These are phyloP conservation scores for Suillus luteus DNA, from an alignment of 768 basidiomycete species.

Conservation along the genomic window DNA sequence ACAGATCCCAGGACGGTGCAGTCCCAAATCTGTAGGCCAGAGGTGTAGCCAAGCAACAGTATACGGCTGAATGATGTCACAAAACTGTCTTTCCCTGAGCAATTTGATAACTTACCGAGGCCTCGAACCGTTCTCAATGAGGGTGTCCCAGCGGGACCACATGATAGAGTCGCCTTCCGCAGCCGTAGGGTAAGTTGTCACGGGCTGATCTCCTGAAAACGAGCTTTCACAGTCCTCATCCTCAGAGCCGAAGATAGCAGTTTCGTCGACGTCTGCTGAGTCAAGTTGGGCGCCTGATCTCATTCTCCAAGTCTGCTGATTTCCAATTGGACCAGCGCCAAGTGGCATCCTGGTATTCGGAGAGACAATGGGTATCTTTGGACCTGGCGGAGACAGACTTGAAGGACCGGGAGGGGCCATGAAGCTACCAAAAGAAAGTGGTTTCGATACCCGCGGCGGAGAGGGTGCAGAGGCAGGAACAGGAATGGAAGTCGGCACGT, in stretches of 20 bases:
- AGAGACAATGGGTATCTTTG: neutral
- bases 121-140: slow-evolving; percentile 22
- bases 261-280: slow-evolving; percentile 20
- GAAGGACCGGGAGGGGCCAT: slow-evolving; percentile 31
- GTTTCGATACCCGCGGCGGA: slow-evolving; percentile 51
- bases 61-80: slow-evolving; percentile 37
- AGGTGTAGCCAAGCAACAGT: slow-evolving; percentile 54
- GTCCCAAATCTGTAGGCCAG: slow-evolving; percentile 64
- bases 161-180: slow-evolving; percentile 32
- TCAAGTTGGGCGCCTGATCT: slow-evolving; percentile 11
- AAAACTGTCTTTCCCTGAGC: neutral
- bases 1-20: slow-evolving; percentile 53
- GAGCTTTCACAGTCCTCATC: slow-evolving; percentile 22
- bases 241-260: slow-evolving; percentile 21
- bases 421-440: slow-evolving; percentile 49
- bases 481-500: slow-evolving; percentile 54
- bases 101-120: slow-evolving; percentile 20
- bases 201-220: slow-evolving; percentile 15
- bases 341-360: neutral
- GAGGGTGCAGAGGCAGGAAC: slow-evolving; percentile 50
- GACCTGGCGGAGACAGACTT: slow-evolving; percentile 15
- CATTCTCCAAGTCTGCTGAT: slow-evolving; percentile 14
- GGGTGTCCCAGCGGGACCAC: slow-evolving; percentile 37
- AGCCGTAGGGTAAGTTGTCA: slow-evolving; percentile 33
- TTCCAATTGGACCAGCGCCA: slow-evolving; percentile 3